A percentile compares a stretch with the other conserved stretches of the same genome.
Conservation (phyloP, 2,329 filamentous ascomycete species). For the Xylariaceae sp. region DNA sequence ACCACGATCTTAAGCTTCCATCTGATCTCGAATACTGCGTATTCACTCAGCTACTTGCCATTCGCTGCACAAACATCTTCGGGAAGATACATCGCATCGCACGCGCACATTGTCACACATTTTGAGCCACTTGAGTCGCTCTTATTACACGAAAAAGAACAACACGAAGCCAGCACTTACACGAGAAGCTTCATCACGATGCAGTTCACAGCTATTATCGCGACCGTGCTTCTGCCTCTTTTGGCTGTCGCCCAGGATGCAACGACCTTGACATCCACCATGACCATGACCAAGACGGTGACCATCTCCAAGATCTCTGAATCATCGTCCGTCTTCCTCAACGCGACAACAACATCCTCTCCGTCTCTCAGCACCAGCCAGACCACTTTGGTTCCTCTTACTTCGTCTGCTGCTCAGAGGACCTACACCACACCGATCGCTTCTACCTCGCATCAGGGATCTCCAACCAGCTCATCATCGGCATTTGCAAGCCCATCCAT, state of each 20-base stretch:
- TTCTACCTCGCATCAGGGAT: conserved; percentile 21
- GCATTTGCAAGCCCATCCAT: conserved; percentile 33
- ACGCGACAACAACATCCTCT: conserved; percentile 26
- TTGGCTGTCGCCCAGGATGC: conserved; percentile 45
- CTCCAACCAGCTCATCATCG: conserved; percentile 25
- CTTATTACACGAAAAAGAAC: conserved; percentile 11
- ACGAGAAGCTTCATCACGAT: conserved; percentile 30
- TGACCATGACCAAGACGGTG: conserved; percentile 47
- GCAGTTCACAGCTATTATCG: conserved; percentile 42
- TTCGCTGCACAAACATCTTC: conserved; percentile 21
- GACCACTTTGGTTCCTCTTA: conserved; percentile 16
- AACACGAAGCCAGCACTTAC: conserved; percentile 1
- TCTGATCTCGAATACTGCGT: conserved; percentile 27
- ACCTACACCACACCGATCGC: conserved; percentile 29
- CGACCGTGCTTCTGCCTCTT: conserved; percentile 48
- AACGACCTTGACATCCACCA: conserved; percentile 47
- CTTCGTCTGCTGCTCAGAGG: conserved; percentile 12
- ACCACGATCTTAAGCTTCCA: conserved; percentile 10
- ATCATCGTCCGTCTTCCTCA: conserved; percentile 25
- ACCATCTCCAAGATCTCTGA: conserved; percentile 42
- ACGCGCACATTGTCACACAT: conserved; percentile 14
- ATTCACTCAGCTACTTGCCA: conserved; percentile 21
- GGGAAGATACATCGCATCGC: conserved; percentile 9
- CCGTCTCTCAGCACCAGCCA: conserved; percentile 31
- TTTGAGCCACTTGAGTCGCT: conserved; percentile 15